phyloP scores from a whole-genome alignment of 176 grass and related monocot genomes.

The Oryza brachyantha region DNA sequence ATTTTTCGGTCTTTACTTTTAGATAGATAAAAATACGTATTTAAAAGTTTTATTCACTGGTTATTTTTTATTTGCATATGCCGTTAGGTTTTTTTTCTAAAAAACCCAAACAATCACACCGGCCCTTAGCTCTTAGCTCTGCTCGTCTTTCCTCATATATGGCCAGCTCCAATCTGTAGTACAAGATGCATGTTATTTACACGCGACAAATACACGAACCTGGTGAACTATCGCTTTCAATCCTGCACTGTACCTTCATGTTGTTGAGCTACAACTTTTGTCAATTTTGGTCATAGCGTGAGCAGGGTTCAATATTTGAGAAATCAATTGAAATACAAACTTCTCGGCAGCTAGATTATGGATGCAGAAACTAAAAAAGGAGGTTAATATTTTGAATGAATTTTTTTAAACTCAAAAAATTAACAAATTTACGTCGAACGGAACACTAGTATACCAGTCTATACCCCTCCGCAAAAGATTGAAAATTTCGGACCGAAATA shows the following conservation, averaged over 20 bases:
- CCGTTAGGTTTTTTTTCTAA: too few relatives aligned
- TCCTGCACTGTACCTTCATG: slow-evolving; percentile 16
- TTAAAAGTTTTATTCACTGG: too few relatives aligned
- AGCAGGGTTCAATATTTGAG: background rate
- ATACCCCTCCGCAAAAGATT: background rate
- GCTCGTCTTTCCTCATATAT: background rate
- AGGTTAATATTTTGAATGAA: too few relatives aligned
- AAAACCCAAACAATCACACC: too few relatives aligned
- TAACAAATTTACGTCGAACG: background rate
- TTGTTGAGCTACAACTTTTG: background rate
- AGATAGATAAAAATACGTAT: too few relatives aligned
- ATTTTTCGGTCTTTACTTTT: too few relatives aligned
- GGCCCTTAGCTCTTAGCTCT: too few relatives aligned
- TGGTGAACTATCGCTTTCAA: slow-evolving; percentile 16
- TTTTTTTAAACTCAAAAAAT: too few relatives aligned
- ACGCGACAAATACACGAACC: slow-evolving; percentile 19
- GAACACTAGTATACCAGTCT: background rate
- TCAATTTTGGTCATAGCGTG: background rate
- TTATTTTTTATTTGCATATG: too few relatives aligned
- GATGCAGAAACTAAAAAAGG: too few relatives aligned
- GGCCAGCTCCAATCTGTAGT: background rate
- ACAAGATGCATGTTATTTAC: background rate
- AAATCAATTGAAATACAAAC: too few relatives aligned
- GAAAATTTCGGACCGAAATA: background rate
- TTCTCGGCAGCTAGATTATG: too few relatives aligned